phyloP scores from a whole-genome alignment of 106 monocot species.

The Dioscorea alata region DNA sequence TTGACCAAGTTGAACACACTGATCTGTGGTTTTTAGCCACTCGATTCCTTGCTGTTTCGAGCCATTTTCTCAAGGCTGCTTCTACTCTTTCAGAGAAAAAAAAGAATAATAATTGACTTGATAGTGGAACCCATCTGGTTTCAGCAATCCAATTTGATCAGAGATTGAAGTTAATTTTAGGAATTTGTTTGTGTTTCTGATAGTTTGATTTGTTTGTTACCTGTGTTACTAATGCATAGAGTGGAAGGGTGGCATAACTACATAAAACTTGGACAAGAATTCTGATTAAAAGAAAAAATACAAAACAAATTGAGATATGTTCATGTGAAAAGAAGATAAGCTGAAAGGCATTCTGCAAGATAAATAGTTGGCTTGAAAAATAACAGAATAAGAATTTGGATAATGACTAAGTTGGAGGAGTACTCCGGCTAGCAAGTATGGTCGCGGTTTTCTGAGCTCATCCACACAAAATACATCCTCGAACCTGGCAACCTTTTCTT shows the following conservation, averaged over 20 bases:
- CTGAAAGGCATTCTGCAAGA: no score
- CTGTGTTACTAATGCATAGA: constrained; percentile 46
- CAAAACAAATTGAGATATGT: no score
- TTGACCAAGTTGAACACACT: not conserved
- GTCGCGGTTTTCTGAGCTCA: no score
- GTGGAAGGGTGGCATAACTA: constrained; percentile 45
- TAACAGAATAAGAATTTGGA: no score
- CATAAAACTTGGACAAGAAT: constrained; percentile 30
- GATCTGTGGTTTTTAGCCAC: constrained; percentile 11
- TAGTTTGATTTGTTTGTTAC: constrained; percentile 6
- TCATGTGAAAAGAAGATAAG: no score
- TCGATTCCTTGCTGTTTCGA: constrained; percentile 18
- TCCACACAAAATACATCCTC: no score
- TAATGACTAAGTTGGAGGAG: no score
- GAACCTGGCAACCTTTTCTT: no score
- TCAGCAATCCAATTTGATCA: not conserved
- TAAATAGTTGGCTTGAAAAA: no score
- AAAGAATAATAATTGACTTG: constrained; percentile 15
- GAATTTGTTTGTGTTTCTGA: not conserved
- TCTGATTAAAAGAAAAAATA: constrained; percentile 1
- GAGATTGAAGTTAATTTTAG: not conserved
- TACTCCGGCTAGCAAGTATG: no score
- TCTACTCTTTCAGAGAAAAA: constrained; percentile 23
- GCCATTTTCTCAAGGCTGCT: constrained; percentile 20
- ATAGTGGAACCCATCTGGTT: constrained; percentile 25